Evolutionary conservation across 768 basidiomycete species (phyloP), one percentile per base, ranked within the genome.

Genomic region (Pholiota microspora): DNA sequence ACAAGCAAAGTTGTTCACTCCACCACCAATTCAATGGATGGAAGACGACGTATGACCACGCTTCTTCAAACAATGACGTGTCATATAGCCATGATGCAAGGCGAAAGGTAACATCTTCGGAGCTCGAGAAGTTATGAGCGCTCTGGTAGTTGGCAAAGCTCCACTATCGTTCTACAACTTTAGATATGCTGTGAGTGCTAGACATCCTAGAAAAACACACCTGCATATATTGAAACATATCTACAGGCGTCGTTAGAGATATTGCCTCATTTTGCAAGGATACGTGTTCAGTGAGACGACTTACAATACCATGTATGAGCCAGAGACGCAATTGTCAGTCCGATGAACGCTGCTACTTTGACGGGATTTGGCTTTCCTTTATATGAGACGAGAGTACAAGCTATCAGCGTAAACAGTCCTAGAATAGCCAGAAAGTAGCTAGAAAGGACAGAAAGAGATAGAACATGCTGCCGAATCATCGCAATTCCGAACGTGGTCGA

Each of bases 1-100:
- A 85, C 18, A 82, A 60, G 62, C 83, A 85, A 12, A 86, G 66
- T 62, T 85, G 82, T 64, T 85, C 79, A 58, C 80, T 82, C 83
- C 85, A 86, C 86, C 85, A 88, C 85, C 85, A 88, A 45, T 79
- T 81, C 40, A 75, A 54, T 0, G 73, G 67, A 27, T 75, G 73
- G 18, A 65, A 71, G 62, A 77, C 82, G 6, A 76, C 76, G 31
- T 67, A 58, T 10, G 66, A 64, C 77, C 77, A 77, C 7, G 85
- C 84, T 66, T 87, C 77, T 62, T 85, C 79, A 58, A 89, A 88
- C 0, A 87, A 71, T 0, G 71, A 70, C 0, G 85, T 85, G 18
- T 79, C 53, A 15, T 68, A 48, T 1, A 87, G 74, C 86, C 86
- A 87, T 7, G 66, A 64, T 3, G 78, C 71, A 18, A 85, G 46